Evolutionary conservation across 495 filamentous ascomycete species (phyloP), one percentile per base, ranked within the genome.

Genomic region (Arthonia radiata): DNA sequence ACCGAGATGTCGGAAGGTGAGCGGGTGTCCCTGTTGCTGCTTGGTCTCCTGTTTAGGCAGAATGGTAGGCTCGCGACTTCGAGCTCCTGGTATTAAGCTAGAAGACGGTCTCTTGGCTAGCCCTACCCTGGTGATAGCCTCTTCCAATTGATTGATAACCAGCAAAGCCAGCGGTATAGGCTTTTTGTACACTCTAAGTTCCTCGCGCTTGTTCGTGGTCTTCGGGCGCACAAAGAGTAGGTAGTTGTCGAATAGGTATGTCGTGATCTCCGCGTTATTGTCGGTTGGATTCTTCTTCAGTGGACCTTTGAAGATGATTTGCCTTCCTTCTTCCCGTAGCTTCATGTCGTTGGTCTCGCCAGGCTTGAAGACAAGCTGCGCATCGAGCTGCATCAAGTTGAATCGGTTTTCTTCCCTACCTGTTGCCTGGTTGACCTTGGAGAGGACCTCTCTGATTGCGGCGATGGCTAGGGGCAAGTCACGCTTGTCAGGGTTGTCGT

Each of bases 321-420:
- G 80, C 13, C 89, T 76, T 22, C 71, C 72, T 33, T 91, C 80
- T 38, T 99, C 86, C 0, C 80, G 90, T 9, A 99, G 60, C 48
- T 91, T 94, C 31, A 94, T 49, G 39, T 99, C 89, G 19, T 93
- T 78, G 43, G 72, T 76, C 40, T 91, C 82, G 17, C 71, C 74
- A 4, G 72, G 71, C 16, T 65, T 56, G 56, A 86, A 94, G 35
- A 79, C 78, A 32, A 99, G 61, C 31, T 90, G 72, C 27, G 76
- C 61, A 41, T 92, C 82, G 10, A 99, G 58, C 37, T 77, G 73
- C 43, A 81, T 75, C 21, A 99, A 55, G 46, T 94, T 94, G 54
- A 91, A 94, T 27, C 83, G 75, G 40, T 99, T 99, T 50, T 99
- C 89, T 2, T 86, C 79, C 49, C 86, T 92, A 36, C 89, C 89